Base-by-base conservation (phyloP, 1,284 basidiomycete genomes). In the Microstroma glucosiphilum region DNA sequence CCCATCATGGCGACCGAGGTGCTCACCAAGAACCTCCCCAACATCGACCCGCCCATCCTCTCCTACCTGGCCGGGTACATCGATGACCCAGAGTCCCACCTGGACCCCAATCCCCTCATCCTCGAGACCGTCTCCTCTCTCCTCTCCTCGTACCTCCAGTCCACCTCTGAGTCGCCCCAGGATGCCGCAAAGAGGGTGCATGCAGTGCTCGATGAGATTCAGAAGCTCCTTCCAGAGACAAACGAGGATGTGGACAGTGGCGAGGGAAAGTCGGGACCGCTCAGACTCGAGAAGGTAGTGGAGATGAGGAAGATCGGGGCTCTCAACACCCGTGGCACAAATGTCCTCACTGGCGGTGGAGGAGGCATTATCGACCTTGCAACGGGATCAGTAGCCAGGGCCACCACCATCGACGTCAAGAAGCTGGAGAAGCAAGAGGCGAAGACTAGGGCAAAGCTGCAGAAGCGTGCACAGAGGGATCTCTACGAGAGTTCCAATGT, bases 351-450 rank as follows among this genome's bases (percentile, higher is more conserved):
- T 6, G 51, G 51, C 6, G 43, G 43, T 21, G 70, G 71, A 40
- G 72, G 75, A 21, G 79, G 76, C 56, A 70, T 72, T 56, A 76
- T 80, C 21, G 76, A 89, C 54, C 90, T 98, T 58, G 92, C 96
- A 78, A 96, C 62, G 92, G 96, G 80, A 90, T 89, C 58, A 90
- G 92, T 66, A 92, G 91, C 81, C 93, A 96, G 83, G 81, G 96
- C 88, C 93, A 54, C 92, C 55, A 88, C 91, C 56, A 96, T 99
- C 61, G 96, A 99, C 82, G 86, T 99, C 68, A 93, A 91, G 82
- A 97, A 96, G 78, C 86, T 99, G 17, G 96, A 96, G 80, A 97
- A 97, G 80, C 92, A 96, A 71, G 96, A 99, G 81, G 91, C 92
- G 2, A 99, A 99, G 81, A 87, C 98, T 65, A 88, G 88, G 86